Evolutionary conservation across 768 basidiomycete species (phyloP).

Genomic region (Hebeloma cylindrosporum): DNA sequence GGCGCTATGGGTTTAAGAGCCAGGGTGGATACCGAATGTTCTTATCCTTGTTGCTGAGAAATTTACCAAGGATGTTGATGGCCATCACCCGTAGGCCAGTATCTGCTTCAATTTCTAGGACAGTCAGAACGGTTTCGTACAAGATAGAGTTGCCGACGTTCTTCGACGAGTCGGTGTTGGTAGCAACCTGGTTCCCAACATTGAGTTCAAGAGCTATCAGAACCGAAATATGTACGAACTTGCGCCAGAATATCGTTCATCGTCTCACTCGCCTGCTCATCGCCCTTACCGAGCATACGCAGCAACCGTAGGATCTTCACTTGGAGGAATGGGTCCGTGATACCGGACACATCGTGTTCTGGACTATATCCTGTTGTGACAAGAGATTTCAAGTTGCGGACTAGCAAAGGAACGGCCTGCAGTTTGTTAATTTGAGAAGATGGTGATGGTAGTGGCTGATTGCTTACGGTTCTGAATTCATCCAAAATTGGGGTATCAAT

Average conservation of each 20-base stretch:
- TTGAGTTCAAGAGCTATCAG: not conserved
- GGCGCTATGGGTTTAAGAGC: not conserved
- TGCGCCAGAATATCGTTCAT: slow-evolving; percentile 99
- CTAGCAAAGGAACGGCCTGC: slow-evolving; percentile 89
- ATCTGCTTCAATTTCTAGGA: slow-evolving; percentile 97
- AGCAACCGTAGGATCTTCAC: slow-evolving; percentile 90
- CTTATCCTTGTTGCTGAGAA: slow-evolving; percentile 95
- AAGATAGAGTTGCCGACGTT: slow-evolving; percentile 98
- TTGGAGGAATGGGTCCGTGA: slow-evolving; percentile 95
- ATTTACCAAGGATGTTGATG: slow-evolving; percentile 98
- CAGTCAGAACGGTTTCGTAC: slow-evolving; percentile 95
- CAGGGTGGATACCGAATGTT: slow-evolving; percentile 84
- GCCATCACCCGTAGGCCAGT: slow-evolving; percentile 97
- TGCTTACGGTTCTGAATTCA: slow-evolving; percentile 85
- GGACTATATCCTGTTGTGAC: slow-evolving; percentile 97
- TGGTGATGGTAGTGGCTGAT: slow-evolving; percentile 4
- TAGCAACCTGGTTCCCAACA: slow-evolving; percentile 77
- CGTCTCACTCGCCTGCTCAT: slow-evolving; percentile 83
- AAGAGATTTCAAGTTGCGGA: slow-evolving; percentile 91
- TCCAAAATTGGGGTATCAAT: slow-evolving; percentile 68
- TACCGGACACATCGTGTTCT: slow-evolving; percentile 98
- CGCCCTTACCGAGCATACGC: slow-evolving; percentile 83
- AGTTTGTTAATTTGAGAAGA: slow-evolving; percentile 6
- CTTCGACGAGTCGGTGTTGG: slow-evolving; percentile 96
- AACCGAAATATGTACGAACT: slow-evolving; percentile 38